Base-by-base conservation (phyloP, 2,329 filamentous ascomycete species). In the Ophiostoma triangulosporum region DNA sequence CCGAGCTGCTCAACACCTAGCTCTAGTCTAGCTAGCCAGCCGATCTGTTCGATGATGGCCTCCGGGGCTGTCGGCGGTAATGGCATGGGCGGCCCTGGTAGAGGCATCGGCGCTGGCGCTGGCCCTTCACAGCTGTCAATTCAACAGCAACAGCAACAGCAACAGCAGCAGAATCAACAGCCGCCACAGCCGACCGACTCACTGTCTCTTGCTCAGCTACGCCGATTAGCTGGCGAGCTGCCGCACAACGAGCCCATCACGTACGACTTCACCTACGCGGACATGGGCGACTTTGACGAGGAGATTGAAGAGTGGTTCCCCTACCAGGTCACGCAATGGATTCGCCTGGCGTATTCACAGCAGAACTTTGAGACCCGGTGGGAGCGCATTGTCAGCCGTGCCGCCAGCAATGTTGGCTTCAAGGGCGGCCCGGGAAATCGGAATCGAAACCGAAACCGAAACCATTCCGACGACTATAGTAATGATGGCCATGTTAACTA, bases 231-330 rank as follows among this genome's bases (percentile, higher is more conserved):
- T 17, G 78, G 81, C 57, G 86, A 90, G 56, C 81, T 88, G 27
- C 84, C 84, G 15, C 80, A 78, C 58, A 65, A 74, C 51, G 85
- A 89, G 59, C 78, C 84, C 50, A 73, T 77, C 43, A 80, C 81
- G 11, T 98, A 98, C 72, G 89, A 93, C 57, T 98, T 95, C 65
- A 79, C 78, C 58, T 91, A 91, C 69, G 72, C 77, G 26, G 86
- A 91, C 66, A 77, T 78, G 54, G 82, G 83, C 22, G 72, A 80
- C 0, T 84, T 95, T 61, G 81, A 86, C 17, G 88, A 93, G 58
- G 93, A 98, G 71, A 75, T 98, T 48, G 88, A 97, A 65, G 93
- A 98, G 70, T 98, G 93, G 93, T 98, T 98, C 68, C 82, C 84
- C 52, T 96, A 97, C 68, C 85, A 86, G 61, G 83, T 88, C 57